These are phyloP conservation scores for Salvia miltiorrhiza DNA, from an alignment of 257 asterid species.

Conservation along the genomic window DNA sequence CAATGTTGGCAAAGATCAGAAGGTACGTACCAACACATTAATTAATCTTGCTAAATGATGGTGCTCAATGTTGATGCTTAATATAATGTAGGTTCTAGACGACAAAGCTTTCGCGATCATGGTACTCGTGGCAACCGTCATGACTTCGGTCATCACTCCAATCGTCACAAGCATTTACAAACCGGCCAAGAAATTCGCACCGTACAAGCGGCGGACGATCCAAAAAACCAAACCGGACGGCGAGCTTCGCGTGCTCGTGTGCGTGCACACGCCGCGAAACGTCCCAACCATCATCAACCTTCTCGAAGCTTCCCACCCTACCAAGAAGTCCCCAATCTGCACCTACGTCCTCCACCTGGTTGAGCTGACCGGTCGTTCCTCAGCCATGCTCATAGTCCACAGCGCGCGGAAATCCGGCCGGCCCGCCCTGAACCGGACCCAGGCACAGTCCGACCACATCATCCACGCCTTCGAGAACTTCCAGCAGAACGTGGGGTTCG, in stretches of 20 bases:
- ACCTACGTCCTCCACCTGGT: slow-evolving; percentile 77
- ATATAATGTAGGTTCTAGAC: slow-evolving; percentile 89
- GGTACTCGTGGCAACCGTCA: slow-evolving; percentile 72
- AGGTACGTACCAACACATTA: slow-evolving; percentile 33
- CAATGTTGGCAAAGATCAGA: slow-evolving; percentile 94
- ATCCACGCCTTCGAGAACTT: slow-evolving; percentile 84
- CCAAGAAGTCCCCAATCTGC: slow-evolving; percentile 70
- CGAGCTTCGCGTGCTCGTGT: slow-evolving; percentile 60
- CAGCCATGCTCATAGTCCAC: slow-evolving; percentile 94
- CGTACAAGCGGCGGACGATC: slow-evolving; percentile 69
- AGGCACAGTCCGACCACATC: slow-evolving; percentile 89
- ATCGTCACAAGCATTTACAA: slow-evolving; percentile 60
- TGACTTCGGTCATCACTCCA: slow-evolving; percentile 74
- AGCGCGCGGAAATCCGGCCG: slow-evolving; percentile 51
- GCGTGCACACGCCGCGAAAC: slow-evolving; percentile 75
- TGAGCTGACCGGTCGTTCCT: slow-evolving; percentile 92
- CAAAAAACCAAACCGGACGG: slow-evolving; percentile 57
- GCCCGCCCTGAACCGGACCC: slow-evolving; percentile 70
- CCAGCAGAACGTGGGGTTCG: slow-evolving; percentile 56
- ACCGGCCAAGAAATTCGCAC: slow-evolving; percentile 52
- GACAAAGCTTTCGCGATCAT: slow-evolving; percentile 72
- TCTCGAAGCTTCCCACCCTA: slow-evolving; percentile 78
- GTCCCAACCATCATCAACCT: slow-evolving; percentile 89
- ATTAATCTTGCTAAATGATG: too few species aligned
- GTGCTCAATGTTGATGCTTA: too few species aligned